A percentile compares a stretch with the other conserved stretches of the same genome.
Evolutionary conservation across 2,329 filamentous ascomycete species (phyloP).

Genomic region (Dothidotthia symphoricarpi): DNA sequence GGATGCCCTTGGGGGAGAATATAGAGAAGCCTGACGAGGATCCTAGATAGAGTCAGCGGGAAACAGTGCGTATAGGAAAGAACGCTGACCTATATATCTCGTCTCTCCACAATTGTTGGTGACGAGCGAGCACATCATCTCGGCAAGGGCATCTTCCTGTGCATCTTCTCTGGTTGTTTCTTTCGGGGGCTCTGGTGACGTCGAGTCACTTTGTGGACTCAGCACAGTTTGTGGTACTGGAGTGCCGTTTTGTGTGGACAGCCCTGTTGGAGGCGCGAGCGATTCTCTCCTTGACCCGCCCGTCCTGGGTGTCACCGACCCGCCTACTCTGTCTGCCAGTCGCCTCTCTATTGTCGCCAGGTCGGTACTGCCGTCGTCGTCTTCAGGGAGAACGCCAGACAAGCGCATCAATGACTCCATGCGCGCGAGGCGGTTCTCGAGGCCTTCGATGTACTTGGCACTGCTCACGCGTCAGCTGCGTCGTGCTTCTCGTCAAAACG

Average conservation of each 20-base stretch:
- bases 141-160: slow-evolving; percentile 83
- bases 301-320: slow-evolving; percentile 21
- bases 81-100: slow-evolving; percentile 77
- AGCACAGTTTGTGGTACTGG: slow-evolving; percentile 49
- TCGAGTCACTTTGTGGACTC: slow-evolving; percentile 52
- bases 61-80: not conserved
- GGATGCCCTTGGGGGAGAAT: slow-evolving; percentile 95
- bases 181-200: slow-evolving; percentile 51
- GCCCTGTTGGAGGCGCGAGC: slow-evolving; percentile 40
- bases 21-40: slow-evolving; percentile 98
- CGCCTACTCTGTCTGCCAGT: slow-evolving; percentile 52
- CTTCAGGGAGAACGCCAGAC: slow-evolving; percentile 81
- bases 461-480: slow-evolving; percentile 47
- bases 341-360: slow-evolving; percentile 83
- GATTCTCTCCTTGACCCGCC: slow-evolving; percentile 20
- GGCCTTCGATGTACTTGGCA: slow-evolving; percentile 95
- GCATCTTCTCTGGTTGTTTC: slow-evolving; percentile 44
- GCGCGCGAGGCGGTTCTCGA: slow-evolving; percentile 90
- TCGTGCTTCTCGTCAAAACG: no score
- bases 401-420: slow-evolving; percentile 91
- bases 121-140: slow-evolving; percentile 98
- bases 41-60: slow-evolving; percentile 52
- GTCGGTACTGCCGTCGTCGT: slow-evolving; percentile 82
- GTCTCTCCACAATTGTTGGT: slow-evolving; percentile 95
- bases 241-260: slow-evolving; percentile 29